Percentiles rank a stretch among this genome's conserved stretches.
Evolutionary conservation across 2,329 filamentous ascomycete species (phyloP).

Genomic region (Exophiala sp.): DNA sequence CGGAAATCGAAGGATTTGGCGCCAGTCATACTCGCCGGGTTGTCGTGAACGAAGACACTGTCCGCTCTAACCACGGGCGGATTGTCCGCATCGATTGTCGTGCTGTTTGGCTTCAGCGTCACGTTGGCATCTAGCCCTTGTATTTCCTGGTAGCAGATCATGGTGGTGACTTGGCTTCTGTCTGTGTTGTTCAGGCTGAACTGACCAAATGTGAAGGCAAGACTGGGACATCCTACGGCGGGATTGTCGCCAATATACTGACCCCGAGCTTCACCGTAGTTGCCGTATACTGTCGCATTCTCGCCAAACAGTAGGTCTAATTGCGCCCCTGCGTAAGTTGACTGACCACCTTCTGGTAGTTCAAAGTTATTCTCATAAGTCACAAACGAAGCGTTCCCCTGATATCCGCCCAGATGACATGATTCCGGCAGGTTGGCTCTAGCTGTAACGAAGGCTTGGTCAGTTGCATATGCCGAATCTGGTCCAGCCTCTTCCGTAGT

Average conservation of each 20-base stretch:
- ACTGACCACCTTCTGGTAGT: constrained; percentile 11
- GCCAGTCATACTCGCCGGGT: constrained; percentile 20
- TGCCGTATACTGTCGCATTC: constrained; percentile 21
- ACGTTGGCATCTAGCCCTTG: constrained; percentile 22
- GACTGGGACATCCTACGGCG: constrained; percentile 26
- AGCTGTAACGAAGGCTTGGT: constrained; percentile 21
- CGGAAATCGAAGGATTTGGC: constrained; percentile 26
- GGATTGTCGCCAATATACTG: constrained; percentile 27
- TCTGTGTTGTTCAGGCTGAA: constrained; percentile 20
- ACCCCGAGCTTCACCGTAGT: constrained; percentile 24
- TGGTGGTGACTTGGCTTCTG: constrained; percentile 22
- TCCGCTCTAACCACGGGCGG: constrained; percentile 14
- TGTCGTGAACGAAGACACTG: constrained; percentile 15
- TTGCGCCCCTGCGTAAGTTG: constrained; percentile 25
- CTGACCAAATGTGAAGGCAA: constrained; percentile 27
- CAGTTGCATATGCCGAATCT: constrained; percentile 17
- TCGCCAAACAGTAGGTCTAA: constrained; percentile 26
- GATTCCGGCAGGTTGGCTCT: constrained; percentile 23
- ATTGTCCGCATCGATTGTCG: constrained; percentile 18
- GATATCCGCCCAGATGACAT: constrained; percentile 19
- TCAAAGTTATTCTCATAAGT: constrained; percentile 24
- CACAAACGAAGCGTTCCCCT: constrained; percentile 17
- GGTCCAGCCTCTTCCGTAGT: constrained; percentile 16
- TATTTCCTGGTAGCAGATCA: constrained; percentile 28
- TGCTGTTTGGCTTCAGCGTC: constrained; percentile 21